These are phyloP conservation scores for Mycena indigotica DNA, from an alignment of 768 basidiomycete genomes.

Conservation along the genomic window DNA sequence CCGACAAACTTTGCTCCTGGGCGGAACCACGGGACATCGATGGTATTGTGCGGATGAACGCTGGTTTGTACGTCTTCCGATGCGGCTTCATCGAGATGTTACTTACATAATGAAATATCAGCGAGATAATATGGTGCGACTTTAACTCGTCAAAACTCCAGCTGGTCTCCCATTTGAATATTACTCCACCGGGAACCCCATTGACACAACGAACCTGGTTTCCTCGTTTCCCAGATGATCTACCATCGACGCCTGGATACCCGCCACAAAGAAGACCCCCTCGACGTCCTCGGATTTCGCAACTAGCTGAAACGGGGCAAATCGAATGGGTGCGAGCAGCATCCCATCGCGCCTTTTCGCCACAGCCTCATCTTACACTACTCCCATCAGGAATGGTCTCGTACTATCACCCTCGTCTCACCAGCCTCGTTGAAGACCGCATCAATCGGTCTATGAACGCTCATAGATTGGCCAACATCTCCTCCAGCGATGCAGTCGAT, in stretches of 20 bases:
- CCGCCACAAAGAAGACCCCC: not conserved
- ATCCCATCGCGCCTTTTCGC: slow-evolving; percentile 15
- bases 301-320: slow-evolving; percentile 16
- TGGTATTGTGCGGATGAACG: slow-evolving; percentile 31
- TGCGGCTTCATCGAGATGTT: no score
- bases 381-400: slow-evolving; percentile 20
- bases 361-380: slow-evolving; percentile 23
- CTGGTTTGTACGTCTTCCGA: slow-evolving; percentile 26
- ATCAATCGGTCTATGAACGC: slow-evolving; percentile 16
- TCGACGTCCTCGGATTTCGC: slow-evolving; percentile 7
- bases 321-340: slow-evolving; percentile 26
- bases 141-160: slow-evolving; percentile 22
- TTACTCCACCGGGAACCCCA: slow-evolving; percentile 27
- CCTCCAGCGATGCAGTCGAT: slow-evolving; percentile 18
- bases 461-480: slow-evolving; percentile 22
- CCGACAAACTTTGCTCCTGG: slow-evolving; percentile 25
- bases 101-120: no score
- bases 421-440: slow-evolving; percentile 18
- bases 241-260: not conserved
- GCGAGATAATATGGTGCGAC: slow-evolving; percentile 31
- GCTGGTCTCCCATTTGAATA: slow-evolving; percentile 26
- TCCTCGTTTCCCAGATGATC: slow-evolving; percentile 9
- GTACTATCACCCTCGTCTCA: slow-evolving; percentile 25
- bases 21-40: slow-evolving; percentile 21
- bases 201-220: not conserved